Percentiles rank a stretch among this genome's conserved stretches.
These are phyloP conservation scores for Cercospora zeae-maydis DNA, from an alignment of 2,329 filamentous ascomycete genomes.

Conservation along the genomic window DNA sequence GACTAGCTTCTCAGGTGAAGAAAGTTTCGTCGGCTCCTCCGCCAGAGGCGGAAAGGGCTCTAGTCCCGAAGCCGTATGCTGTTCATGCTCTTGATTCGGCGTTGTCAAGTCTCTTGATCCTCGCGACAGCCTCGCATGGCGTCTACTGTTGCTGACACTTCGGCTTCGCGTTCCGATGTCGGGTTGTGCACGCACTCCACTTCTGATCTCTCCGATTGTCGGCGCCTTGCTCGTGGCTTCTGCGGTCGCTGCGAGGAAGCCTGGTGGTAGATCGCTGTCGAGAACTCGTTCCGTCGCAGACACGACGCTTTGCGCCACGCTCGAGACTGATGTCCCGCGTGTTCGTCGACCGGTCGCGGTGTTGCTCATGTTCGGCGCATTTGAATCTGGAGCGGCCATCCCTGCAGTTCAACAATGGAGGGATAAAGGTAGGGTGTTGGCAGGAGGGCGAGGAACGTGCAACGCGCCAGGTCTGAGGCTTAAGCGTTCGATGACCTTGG, in stretches of 20 bases:
- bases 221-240: conserved; percentile 42
- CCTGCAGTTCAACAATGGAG: not conserved
- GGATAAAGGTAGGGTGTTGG: not conserved
- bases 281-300: conserved; percentile 17
- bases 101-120: conserved; percentile 8
- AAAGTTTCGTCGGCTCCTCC: conserved; percentile 20
- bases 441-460: not conserved
- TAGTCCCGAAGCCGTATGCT: not conserved
- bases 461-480: not conserved
- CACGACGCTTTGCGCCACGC: conserved; percentile 17
- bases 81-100: not conserved
- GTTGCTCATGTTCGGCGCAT: not conserved
- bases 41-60: conserved; percentile 24
- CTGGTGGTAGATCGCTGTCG: conserved; percentile 21
- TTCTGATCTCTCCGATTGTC: conserved; percentile 43
- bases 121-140: conserved; percentile 13
- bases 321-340: conserved; percentile 18
- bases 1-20: not conserved
- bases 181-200: conserved; percentile 24
- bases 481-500: not conserved
- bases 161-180: conserved; percentile 10
- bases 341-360: conserved; percentile 10
- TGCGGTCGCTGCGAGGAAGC: conserved; percentile 42
- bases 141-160: conserved; percentile 18
- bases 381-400: not conserved